Base-by-base conservation (phyloP, 371 early-diverging fungal species). In the Amoeboaphelidium protococcarum region DNA sequence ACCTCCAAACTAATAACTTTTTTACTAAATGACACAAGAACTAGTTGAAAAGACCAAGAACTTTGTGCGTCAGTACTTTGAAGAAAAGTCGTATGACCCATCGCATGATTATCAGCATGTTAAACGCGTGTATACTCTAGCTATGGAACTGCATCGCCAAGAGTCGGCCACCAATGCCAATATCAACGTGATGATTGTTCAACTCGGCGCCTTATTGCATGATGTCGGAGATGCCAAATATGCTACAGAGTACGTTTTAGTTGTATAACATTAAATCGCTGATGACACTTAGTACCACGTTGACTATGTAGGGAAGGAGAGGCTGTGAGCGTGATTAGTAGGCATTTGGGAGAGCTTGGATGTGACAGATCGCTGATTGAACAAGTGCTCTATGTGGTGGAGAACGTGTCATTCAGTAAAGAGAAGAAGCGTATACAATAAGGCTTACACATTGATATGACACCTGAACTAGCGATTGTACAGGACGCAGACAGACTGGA, bases 401-500 rank as follows among this genome's bases (percentile, higher is more conserved):
- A 74, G 43, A 63, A 72, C 41, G 63, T 79, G n/a, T 74, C 76
- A 1, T 79, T 70, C 48, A 59, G 77, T 27, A 77, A 79, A 57
- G 80, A 80, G 54, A 50, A 75, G 21, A 23, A n/a, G 6, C 43
- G 13, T 6, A 20, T 10, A n/a, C 10, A 4, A 22, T 43, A 6
- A n/a, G n/a, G n/a, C n/a, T n/a, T n/a, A n/a, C n/a, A n/a, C n/a
- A 13, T 22, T 10, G 43, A 43, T 43, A 6, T 10, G 6, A 6
- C 64, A 69, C 67, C 67, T 55, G 62, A 54, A 26, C 20, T 54
- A 24, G 44, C 22, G 50, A 73, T 74, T 49, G 80, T 80, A 3
- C 76, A 76, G 55, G 82, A 82, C 56, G 80, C 82, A 0, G 82
- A 82, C 52, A 71, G 76, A 41, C 53, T 82, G 50, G 82, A 82